Percentiles rank a stretch among this genome's conserved stretches.
These are phyloP conservation scores for Kwoniella sp. DNA, from an alignment of 768 basidiomycete genomes.

Conservation along the genomic window DNA sequence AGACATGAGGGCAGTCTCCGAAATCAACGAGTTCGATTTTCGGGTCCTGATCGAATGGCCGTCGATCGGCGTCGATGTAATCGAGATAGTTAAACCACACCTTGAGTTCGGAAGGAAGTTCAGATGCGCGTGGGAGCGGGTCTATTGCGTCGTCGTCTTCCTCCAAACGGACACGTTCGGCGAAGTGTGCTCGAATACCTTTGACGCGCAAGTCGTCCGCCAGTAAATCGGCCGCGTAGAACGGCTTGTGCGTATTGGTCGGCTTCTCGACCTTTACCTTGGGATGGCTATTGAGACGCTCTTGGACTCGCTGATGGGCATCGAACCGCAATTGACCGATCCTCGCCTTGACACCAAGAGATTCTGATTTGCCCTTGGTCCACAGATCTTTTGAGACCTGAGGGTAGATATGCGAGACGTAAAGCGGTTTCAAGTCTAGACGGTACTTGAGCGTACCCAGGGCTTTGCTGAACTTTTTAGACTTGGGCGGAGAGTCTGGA, in stretches of 20 bases:
- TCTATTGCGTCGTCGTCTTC: constrained; percentile 42
- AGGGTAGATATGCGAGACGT: constrained; percentile 79
- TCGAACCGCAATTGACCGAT: constrained; percentile 80
- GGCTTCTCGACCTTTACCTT: constrained; percentile 57
- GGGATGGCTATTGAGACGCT: constrained; percentile 61
- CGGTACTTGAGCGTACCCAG: constrained; percentile 89
- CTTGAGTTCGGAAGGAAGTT: constrained; percentile 26
- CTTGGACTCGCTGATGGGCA: constrained; percentile 86
- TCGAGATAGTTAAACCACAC: constrained; percentile 75
- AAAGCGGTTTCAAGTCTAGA: constrained; percentile 68
- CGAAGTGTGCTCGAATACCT: constrained; percentile 71
- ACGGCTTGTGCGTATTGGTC: constrained; percentile 68
- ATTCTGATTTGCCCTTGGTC: constrained; percentile 69
- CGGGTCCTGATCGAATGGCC: constrained; percentile 56
- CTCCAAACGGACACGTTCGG: constrained; percentile 52
- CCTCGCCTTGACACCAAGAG: constrained; percentile 79
- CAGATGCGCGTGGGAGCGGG: constrained; percentile 22
- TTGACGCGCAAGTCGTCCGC: constrained; percentile 72
- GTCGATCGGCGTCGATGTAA: constrained; percentile 73
- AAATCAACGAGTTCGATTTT: constrained; percentile 66
- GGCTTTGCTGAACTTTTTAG: constrained; percentile 82
- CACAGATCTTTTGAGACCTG: constrained; percentile 76
- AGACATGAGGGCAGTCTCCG: constrained; percentile 74
- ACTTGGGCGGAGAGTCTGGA: constrained; percentile 61
- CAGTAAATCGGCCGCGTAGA: constrained; percentile 81